Conservation (phyloP, 805 yeast species). For the Wickerhamomyces queroliae region DNA sequence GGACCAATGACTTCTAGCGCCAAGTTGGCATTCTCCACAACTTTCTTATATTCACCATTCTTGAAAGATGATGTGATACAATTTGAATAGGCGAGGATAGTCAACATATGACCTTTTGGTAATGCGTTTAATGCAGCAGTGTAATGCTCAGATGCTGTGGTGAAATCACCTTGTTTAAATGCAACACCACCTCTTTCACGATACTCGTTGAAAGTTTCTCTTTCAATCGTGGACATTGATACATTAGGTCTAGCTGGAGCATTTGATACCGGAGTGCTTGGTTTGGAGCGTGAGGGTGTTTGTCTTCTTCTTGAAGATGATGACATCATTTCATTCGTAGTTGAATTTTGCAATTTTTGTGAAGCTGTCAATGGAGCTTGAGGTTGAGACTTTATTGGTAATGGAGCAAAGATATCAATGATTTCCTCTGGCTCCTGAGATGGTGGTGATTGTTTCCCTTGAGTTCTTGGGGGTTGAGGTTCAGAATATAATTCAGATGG, state of each 20-base stretch:
- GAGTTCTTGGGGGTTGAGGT: slow-evolving; percentile 4
- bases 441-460: neutral
- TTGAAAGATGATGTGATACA: slow-evolving; percentile 62
- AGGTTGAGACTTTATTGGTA: neutral
- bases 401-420: slow-evolving; percentile 9
- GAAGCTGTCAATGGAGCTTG: neutral
- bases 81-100: slow-evolving; percentile 70
- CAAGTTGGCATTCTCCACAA: slow-evolving; percentile 23
- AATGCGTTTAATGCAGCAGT: slow-evolving; percentile 48
- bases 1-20: slow-evolving; percentile 31
- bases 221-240: slow-evolving; percentile 15
- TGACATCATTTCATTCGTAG: slow-evolving; percentile 18
- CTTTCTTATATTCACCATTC: slow-evolving; percentile 54
- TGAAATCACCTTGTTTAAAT: slow-evolving; percentile 80
- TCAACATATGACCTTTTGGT: slow-evolving; percentile 58
- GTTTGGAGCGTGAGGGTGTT: neutral
- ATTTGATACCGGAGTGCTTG: slow-evolving; percentile 1
- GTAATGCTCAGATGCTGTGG: slow-evolving; percentile 57
- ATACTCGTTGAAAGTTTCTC: slow-evolving; percentile 36
- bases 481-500: neutral
- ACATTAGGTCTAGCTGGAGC: slow-evolving; percentile 7
- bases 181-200: slow-evolving; percentile 54
- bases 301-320: slow-evolving; percentile 16
- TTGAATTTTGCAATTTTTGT: neutral
- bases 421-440: slow-evolving; percentile 1